phyloP scores from a whole-genome alignment of 2,329 filamentous ascomycete genomes.

The Diplodia corticola region DNA sequence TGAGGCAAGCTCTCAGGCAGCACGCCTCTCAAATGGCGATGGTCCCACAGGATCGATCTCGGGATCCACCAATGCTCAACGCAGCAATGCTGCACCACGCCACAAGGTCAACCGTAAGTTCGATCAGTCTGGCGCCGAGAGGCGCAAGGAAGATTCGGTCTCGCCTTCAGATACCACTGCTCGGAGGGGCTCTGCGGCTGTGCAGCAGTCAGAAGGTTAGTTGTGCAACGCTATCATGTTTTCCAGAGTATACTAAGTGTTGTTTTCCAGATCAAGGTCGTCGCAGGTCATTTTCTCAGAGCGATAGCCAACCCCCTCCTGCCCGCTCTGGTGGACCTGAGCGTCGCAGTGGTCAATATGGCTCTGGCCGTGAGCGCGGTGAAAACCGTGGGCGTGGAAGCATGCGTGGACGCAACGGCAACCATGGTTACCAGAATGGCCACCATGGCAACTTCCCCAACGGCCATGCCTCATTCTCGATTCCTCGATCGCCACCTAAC shows the following conservation, averaged over 20 bases:
- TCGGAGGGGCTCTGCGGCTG: conserved; percentile 35
- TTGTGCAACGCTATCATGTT: background rate
- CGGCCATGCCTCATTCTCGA: conserved; percentile 37
- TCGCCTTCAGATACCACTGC: conserved; percentile 19
- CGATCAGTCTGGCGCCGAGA: conserved; percentile 7
- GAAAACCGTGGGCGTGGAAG: conserved; percentile 48
- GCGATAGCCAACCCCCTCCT: conserved; percentile 32
- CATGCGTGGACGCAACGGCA: conserved; percentile 45
- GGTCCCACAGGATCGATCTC: background rate
- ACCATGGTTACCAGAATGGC: conserved; percentile 34
- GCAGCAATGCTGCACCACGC: conserved; percentile 12
- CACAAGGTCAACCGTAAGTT: conserved; percentile 20
- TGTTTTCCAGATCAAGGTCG: conserved; percentile 31
- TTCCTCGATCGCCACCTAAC: conserved; percentile 40
- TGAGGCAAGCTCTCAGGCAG: conserved; percentile 19
- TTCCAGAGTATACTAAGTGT: background rate
- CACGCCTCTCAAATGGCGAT: conserved; percentile 17
- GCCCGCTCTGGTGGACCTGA: conserved; percentile 24
- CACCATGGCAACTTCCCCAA: conserved; percentile 33
- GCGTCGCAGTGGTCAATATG: conserved; percentile 39
- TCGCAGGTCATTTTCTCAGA: conserved; percentile 32
- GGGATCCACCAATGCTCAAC: background rate
- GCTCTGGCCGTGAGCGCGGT: conserved; percentile 47
- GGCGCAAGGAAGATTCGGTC: conserved; percentile 21
- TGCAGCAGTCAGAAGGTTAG: conserved; percentile 37